Percentiles rank a stretch among this genome's conserved stretches.
Conservation (phyloP, 2,329 filamentous ascomycete genomes). For the Fusarium secorum region DNA sequence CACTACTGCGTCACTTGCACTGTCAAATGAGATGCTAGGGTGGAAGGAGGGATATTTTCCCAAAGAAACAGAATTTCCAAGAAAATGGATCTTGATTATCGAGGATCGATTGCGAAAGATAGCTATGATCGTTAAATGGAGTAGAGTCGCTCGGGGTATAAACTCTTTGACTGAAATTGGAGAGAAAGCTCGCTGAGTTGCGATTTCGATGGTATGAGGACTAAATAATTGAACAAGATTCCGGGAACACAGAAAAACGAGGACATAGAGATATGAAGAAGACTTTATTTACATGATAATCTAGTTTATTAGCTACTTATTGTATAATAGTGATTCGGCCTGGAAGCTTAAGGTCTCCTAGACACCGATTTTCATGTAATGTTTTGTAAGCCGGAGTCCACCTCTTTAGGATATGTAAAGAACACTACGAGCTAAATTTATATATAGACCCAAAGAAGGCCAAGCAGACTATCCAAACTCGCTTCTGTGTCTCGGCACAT, state of each 20-base stretch:
- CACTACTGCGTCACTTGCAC: not conserved
- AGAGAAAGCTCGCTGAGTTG: not conserved
- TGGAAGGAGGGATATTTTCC: not conserved
- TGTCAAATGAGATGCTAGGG: not conserved
- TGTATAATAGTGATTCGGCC: not conserved
- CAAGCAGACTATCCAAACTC: fast-evolving
- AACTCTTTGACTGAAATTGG: not conserved
- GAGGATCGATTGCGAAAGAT: not conserved
- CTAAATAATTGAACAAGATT: too few relatives aligned
- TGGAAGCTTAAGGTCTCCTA: too few relatives aligned
- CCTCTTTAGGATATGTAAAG: fast-evolving
- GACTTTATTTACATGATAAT: not conserved
- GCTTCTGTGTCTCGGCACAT: fast-evolving
- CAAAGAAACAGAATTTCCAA: not conserved
- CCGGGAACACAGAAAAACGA: not conserved
- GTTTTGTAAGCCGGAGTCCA: too few relatives aligned
- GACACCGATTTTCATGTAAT: not conserved
- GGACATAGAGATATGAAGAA: not conserved
- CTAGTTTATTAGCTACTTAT: too few relatives aligned
- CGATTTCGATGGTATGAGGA: not conserved
- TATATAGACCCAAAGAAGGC: fast-evolving
- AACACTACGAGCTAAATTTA: fast-evolving
- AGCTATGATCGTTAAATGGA: not conserved
- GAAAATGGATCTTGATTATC: not conserved
- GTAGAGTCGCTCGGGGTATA: not conserved